Evolutionary conservation across 371 early-diverging fungal genomes (phyloP).

Genomic region (Circinella minor): DNA sequence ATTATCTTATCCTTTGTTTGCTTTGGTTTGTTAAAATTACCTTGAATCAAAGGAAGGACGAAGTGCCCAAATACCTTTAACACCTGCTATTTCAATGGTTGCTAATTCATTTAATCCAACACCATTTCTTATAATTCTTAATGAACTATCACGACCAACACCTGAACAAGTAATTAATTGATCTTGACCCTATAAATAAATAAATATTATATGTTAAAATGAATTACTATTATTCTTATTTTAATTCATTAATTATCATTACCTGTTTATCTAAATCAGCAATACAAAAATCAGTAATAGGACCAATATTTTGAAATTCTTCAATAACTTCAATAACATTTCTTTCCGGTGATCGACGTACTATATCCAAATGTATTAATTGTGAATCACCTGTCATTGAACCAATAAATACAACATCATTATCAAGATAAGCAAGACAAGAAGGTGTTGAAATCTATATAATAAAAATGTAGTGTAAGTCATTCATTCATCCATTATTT

Average conservation of each 20-base stretch:
- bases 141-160: slow-evolving; percentile 71
- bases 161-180: slow-evolving; percentile 92
- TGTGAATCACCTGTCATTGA: slow-evolving; percentile 88
- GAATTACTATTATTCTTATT: no score
- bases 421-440: slow-evolving; percentile 75
- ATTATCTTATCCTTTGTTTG: no score
- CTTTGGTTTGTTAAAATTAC: neutral
- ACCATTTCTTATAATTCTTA: slow-evolving; percentile 89
- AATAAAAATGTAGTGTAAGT: no score
- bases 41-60: slow-evolving; percentile 34
- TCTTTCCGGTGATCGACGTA: neutral
- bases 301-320: slow-evolving; percentile 79
- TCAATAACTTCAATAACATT: slow-evolving; percentile 56
- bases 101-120: slow-evolving; percentile 83
- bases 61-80: slow-evolving; percentile 80
- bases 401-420: slow-evolving; percentile 82
- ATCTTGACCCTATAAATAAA: slow-evolving; percentile 48
- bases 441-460: slow-evolving; percentile 66
- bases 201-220: no score
- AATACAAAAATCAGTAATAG: slow-evolving; percentile 86
- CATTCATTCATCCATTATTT: neutral
- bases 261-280: slow-evolving; percentile 81
- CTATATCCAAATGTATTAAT: slow-evolving; percentile 58
- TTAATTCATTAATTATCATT: neutral
- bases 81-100: slow-evolving; percentile 67